A percentile compares a stretch with the other conserved stretches of the same genome.
These are phyloP conservation scores for Platismatia glauca DNA, from an alignment of 495 filamentous ascomycete genomes.

Conservation along the genomic window DNA sequence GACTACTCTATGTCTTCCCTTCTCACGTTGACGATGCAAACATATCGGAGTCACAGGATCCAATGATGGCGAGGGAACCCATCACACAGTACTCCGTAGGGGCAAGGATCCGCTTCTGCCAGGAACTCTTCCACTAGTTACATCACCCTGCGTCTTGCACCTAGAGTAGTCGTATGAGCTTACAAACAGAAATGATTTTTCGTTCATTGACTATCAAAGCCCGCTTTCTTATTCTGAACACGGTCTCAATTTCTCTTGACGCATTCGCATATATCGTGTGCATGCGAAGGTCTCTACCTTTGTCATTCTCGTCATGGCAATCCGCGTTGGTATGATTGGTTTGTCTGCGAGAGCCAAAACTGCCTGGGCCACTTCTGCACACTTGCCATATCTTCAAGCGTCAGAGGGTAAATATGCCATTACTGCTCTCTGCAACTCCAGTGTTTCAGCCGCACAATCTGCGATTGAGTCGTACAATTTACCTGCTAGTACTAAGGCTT, in stretches of 20 bases:
- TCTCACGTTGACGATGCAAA: too few relatives aligned
- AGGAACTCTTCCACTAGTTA: not conserved
- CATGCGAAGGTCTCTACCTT: not conserved
- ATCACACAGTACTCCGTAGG: too few relatives aligned
- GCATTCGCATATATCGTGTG: not conserved
- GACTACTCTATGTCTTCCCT: too few relatives aligned
- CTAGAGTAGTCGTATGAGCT: too few relatives aligned
- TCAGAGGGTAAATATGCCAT: slow-evolving; percentile 41
- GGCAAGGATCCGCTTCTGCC: too few relatives aligned
- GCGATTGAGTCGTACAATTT: slow-evolving; percentile 41
- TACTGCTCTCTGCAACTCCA: slow-evolving; percentile 51
- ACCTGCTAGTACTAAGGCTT: slow-evolving; percentile 33
- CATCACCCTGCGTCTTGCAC: not conserved
- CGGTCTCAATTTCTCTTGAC: not conserved
- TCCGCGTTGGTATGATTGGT: slow-evolving; percentile 48
- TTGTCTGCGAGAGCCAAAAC: slow-evolving; percentile 36
- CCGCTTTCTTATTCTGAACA: not conserved
- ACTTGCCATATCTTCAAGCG: slow-evolving; percentile 46
- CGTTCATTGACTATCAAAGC: not conserved
- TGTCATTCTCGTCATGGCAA: slow-evolving; percentile 35
- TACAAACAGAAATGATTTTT: not conserved
- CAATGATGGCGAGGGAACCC: too few relatives aligned
- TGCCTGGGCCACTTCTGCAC: slow-evolving; percentile 43
- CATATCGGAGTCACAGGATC: too few relatives aligned
- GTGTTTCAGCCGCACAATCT: slow-evolving; percentile 34